Base-by-base conservation (phyloP, 768 basidiomycete genomes). In the Lepiota venenata region DNA sequence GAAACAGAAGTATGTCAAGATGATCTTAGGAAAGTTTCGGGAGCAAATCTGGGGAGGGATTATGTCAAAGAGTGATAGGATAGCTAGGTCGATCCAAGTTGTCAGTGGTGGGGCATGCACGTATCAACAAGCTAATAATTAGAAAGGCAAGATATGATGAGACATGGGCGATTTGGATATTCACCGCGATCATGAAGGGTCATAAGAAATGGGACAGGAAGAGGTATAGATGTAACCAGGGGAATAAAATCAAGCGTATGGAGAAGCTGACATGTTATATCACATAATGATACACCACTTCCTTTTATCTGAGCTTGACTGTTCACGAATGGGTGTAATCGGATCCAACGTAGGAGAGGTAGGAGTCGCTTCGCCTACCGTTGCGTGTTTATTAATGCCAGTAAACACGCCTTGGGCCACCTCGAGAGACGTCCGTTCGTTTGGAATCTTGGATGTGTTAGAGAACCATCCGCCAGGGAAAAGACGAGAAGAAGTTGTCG, bases 391-490 rank as follows among this genome's bases (percentile, higher is more conserved):
- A 11, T 32, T 32, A 15, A 64, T 58, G 21, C 69, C 56, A 25
- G 64, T 65, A 51, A 82, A 81, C 62, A 79, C 77, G 50, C 80
- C 81, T 50, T 70, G 65, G 11, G 79, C 81, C 48, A 72, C 68
- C 51, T 82, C 81, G 37, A 81, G 58, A 7, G 80, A 82, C 7
- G 79, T 61, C 42, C 79, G 66, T 60, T 76, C 72, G 37, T 67
- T 63, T 1, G 74, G 70, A 4, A 70, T 59, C 61, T 73, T 76
- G 21, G 68, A 64, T 16, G 73, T 61, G 18, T 66, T 58, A 9
- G 72, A 71, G 56, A 74, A 74, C 81, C 81, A 82, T 1, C 75
- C 78, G 32, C 82, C 82, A 8, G 80, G 80, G 74, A 82, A 79
- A 67, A 78, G 76, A 44, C 76, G 71, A 11, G 79, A 81, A n/a